Conservation (phyloP, 202 grass and related monocot genomes). For the Setaria italica region DNA sequence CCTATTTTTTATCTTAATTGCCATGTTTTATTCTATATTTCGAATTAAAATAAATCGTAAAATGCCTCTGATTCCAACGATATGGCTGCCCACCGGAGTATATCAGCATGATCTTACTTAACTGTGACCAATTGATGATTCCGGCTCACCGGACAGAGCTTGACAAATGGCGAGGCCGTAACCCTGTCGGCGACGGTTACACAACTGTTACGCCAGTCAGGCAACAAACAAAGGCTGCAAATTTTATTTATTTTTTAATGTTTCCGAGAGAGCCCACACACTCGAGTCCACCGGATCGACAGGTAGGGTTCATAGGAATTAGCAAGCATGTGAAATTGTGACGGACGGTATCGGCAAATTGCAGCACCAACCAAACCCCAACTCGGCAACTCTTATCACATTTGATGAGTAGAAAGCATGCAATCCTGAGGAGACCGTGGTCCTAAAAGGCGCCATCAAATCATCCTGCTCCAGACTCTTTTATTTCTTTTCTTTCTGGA, state of each 20-base stretch:
- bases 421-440: constrained; percentile 26
- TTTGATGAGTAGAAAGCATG: constrained; percentile 15
- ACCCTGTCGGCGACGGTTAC: constrained; percentile 21
- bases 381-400: not conserved
- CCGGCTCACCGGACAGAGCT: not conserved
- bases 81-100: no score
- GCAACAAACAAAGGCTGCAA: not conserved
- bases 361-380: constrained; percentile 10
- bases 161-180: not conserved
- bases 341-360: not conserved
- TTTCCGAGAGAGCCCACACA: no score
- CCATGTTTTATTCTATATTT: no score
- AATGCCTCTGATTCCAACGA: no score
- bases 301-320: constrained; percentile 11
- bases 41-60: no score
- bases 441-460: constrained; percentile 46
- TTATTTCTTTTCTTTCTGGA: not conserved
- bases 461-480: constrained; percentile 1
- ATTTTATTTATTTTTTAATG: no score
- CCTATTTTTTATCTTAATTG: no score
- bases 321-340: not conserved
- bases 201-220: constrained; percentile 32
- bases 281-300: not conserved
- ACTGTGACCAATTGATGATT: not conserved
- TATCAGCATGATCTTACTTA: not conserved